Evolutionary conservation across 768 basidiomycete species (phyloP).

Genomic region (Kwoniella heveanensis): DNA sequence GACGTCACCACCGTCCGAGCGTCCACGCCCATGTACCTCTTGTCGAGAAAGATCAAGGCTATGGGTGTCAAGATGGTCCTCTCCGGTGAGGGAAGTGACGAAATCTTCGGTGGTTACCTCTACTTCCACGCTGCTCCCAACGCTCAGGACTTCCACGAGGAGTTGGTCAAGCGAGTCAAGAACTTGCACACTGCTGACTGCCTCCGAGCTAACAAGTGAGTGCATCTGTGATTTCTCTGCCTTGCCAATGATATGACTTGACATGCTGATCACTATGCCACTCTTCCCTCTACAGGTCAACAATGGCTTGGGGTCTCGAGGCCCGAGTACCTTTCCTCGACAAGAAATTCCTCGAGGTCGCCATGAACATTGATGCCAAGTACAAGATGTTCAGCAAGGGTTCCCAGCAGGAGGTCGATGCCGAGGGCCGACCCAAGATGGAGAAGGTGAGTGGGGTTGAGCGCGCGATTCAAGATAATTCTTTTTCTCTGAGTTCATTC

Average conservation of each 20-base stretch:
- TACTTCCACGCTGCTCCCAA: constrained; percentile 99
- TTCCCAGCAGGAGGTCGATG: constrained; percentile 69
- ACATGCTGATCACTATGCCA: constrained; percentile 13
- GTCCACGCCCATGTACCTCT: constrained; percentile 97
- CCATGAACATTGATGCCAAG: constrained; percentile 85
- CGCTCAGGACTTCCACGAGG: constrained; percentile 84
- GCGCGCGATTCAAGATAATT: neutral
- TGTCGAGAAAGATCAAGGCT: constrained; percentile 97
- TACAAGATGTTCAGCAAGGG: constrained; percentile 90
- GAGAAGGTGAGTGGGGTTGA: constrained; percentile 71
- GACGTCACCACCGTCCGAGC: constrained; percentile 98
- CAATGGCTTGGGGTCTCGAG: constrained; percentile 99
- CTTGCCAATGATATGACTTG: neutral
- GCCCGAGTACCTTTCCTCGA: constrained; percentile 98
- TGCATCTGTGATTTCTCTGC: neutral
- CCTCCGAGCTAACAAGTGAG: constrained; percentile 93
- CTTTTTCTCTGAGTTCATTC: neutral
- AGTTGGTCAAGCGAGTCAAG: constrained; percentile 91
- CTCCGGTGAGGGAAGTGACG: constrained; percentile 95
- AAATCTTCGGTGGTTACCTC: constrained; percentile 96
- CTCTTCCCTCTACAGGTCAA: constrained; percentile 63
- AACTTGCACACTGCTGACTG: constrained; percentile 97
- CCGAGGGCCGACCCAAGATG: constrained; percentile 86
- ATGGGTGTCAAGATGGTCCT: constrained; percentile 99
- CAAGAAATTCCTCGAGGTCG: constrained; percentile 88